These are phyloP conservation scores for Cryphonectria nitschkei DNA, from an alignment of 2,329 filamentous ascomycete genomes.

Conservation along the genomic window DNA sequence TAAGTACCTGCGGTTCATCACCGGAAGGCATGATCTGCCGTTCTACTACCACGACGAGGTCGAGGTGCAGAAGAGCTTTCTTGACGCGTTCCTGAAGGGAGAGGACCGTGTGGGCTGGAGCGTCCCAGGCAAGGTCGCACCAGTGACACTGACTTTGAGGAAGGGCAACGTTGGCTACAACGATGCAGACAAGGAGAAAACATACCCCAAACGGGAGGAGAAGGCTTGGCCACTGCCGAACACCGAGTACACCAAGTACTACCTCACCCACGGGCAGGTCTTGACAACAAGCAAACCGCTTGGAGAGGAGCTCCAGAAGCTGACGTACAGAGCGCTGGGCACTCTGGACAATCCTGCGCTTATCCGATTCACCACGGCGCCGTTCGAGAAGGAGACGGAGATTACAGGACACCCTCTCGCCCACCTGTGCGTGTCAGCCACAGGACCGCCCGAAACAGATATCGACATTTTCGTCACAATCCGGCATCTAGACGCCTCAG, in stretches of 20 bases:
- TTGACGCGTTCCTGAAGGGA: constrained; percentile 72
- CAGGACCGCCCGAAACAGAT: constrained; percentile 57
- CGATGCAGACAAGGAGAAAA: constrained; percentile 61
- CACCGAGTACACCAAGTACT: constrained; percentile 66
- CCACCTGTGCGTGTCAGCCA: constrained; percentile 66
- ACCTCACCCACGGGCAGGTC: constrained; percentile 53
- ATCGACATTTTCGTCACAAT: constrained; percentile 69
- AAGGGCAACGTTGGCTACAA: constrained; percentile 72
- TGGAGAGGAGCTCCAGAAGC: constrained; percentile 39
- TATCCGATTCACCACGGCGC: constrained; percentile 59
- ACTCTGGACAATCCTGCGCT: constrained; percentile 56
- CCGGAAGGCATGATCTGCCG: constrained; percentile 70
- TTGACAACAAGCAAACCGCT: constrained; percentile 43
- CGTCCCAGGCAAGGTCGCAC: constrained; percentile 57
- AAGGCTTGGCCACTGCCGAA: constrained; percentile 68
- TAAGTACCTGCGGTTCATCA: constrained; percentile 73
- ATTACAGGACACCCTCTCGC: constrained; percentile 71
- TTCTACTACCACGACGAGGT: constrained; percentile 74
- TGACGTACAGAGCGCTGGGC: constrained; percentile 64
- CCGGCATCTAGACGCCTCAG: constrained; percentile 57
- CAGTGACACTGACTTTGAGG: constrained; percentile 63
- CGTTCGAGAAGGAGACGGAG: constrained; percentile 67
- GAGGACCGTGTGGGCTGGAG: constrained; percentile 67
- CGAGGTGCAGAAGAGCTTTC: constrained; percentile 67
- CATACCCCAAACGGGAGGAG: constrained; percentile 59